A percentile compares a stretch with the other conserved stretches of the same genome.
phyloP scores from a whole-genome alignment of 1,139 yeast genomes.

The Saccharomyces hybrid region DNA sequence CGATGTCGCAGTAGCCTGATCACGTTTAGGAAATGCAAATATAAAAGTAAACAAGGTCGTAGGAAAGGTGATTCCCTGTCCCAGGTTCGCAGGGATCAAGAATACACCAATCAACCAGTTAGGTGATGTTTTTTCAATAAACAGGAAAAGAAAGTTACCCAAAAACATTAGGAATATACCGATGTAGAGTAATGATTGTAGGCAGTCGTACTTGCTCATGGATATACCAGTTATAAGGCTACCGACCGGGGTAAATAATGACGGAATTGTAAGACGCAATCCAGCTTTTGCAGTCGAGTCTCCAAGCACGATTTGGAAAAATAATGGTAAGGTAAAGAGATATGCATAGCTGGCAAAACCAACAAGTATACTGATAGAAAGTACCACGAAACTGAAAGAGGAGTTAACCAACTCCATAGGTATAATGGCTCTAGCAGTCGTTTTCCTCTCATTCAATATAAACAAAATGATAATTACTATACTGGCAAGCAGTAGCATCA shows the following conservation, averaged over 20 bases:
- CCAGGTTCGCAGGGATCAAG: constrained; percentile 36
- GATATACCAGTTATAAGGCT: constrained; percentile 35
- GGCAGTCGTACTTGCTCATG: constrained; percentile 30
- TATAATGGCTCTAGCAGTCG: constrained; percentile 35
- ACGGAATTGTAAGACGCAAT: constrained; percentile 35
- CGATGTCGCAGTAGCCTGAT: constrained; percentile 37
- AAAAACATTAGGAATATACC: constrained; percentile 34
- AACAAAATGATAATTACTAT: constrained; percentile 14
- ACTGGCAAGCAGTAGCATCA: constrained; percentile 4
- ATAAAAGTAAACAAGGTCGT: constrained; percentile 36
- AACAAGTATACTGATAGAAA: constrained; percentile 33
- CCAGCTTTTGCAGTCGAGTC: constrained; percentile 17
- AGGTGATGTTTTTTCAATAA: constrained; percentile 25
- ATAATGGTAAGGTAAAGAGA: constrained; percentile 36
- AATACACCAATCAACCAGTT: constrained; percentile 28
- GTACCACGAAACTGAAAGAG: constrained; percentile 26
- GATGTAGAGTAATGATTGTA: constrained; percentile 25
- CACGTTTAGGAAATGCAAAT: constrained; percentile 31
- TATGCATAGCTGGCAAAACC: constrained; percentile 38
- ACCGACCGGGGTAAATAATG: constrained; percentile 37
- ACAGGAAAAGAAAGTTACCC: constrained; percentile 33
- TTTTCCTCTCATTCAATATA: constrained; percentile 28
- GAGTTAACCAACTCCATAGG: constrained; percentile 33
- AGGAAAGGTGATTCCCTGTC: constrained; percentile 39
- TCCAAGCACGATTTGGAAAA: constrained; percentile 32